These are phyloP conservation scores for Plasmodium coatneyi DNA, from an alignment of 169 alveolate genomes.

Conservation along the genomic window DNA sequence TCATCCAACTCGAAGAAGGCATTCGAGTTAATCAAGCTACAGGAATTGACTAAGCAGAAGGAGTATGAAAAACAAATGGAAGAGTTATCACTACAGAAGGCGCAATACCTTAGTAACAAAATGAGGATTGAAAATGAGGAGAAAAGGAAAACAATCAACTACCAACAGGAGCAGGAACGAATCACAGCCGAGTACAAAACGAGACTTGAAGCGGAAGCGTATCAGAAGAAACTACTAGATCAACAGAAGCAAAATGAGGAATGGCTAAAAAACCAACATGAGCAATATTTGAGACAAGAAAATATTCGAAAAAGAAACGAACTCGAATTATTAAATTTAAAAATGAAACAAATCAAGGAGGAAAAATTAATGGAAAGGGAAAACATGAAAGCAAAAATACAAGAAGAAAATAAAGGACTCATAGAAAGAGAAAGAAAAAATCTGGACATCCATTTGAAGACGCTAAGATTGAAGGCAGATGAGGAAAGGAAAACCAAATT, in stretches of 20 bases:
- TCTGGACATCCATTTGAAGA: slow-evolving; percentile 84
- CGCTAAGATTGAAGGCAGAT: slow-evolving; percentile 88
- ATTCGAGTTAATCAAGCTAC: slow-evolving; percentile 94
- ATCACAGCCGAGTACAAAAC: slow-evolving; percentile 95
- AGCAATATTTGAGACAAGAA: slow-evolving; percentile 92
- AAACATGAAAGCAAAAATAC: slow-evolving; percentile 87
- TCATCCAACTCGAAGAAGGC: slow-evolving; percentile 96
- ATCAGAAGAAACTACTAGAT: slow-evolving; percentile 92
- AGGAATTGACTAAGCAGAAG: slow-evolving; percentile 95
- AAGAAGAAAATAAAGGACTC: slow-evolving; percentile 87
- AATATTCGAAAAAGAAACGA: slow-evolving; percentile 90
- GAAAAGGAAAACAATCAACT: slow-evolving; percentile 91
- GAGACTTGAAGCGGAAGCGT: slow-evolving; percentile 92
- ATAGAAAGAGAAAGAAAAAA: slow-evolving; percentile 87
- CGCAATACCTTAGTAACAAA: slow-evolving; percentile 80
- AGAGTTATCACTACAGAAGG: slow-evolving; percentile 79
- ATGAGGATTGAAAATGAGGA: slow-evolving; percentile 92
- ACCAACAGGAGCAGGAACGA: slow-evolving; percentile 94
- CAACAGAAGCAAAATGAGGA: slow-evolving; percentile 94
- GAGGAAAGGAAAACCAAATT: slow-evolving; percentile 93
- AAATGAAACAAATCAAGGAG: slow-evolving; percentile 83
- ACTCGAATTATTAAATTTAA: slow-evolving; percentile 85
- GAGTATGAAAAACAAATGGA: slow-evolving; percentile 93
- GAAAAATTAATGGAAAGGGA: slow-evolving; percentile 90
- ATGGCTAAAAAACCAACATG: slow-evolving; percentile 92